Evolutionary conservation across 805 yeast genomes (phyloP), one percentile per base, ranked within the genome.

Genomic region (Cyberlindnera amylophila): DNA sequence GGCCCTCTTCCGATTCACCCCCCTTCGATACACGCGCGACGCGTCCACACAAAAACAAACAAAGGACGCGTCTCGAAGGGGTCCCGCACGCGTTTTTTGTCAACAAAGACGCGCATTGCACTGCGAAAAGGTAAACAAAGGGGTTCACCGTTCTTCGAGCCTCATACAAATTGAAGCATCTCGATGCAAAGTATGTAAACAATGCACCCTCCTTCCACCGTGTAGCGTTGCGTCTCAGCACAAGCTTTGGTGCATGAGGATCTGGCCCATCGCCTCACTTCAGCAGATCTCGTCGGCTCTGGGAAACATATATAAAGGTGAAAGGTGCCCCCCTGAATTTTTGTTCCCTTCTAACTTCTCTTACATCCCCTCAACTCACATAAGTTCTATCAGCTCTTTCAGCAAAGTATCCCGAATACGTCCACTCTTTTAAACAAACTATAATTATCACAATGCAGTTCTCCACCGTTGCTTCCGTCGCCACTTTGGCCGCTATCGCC

Each of bases 401-500:
- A 21, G 34, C 29, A 23, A 31, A 36, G 42, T 42, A 42, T 37
- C 40, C 14, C 37, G 41, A 44, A 47, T 51, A 51, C 54, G 52
- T 53, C 53, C 59, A 52, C 34, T 56, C 57, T 39, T 50, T 47
- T 38, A 23, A 36, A 10, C 11, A 19, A 23, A 32, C 26, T 36
- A 30, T 35, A 18, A 38, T 17, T 37, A 32, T 28, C 33, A 51
- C 47, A 52, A 58, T 57, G 61, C 52, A 53, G 56, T 57, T 51
- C 55, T 44, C 54, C 17, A 34, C 51, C 30, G 43, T 47, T 34
- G 53, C 62, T 26, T 45, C 58, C 41, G 35, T 53, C 35, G 51
- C 53, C 19, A 9, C 24, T 21, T 41, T 55, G 27, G 49, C 60
- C 30, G 35, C 58, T 21, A 35, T 51, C 9, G 61, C 55, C 38